Conservation (phyloP, 345 rosid genomes). For the Hibiscus tridactylites region DNA sequence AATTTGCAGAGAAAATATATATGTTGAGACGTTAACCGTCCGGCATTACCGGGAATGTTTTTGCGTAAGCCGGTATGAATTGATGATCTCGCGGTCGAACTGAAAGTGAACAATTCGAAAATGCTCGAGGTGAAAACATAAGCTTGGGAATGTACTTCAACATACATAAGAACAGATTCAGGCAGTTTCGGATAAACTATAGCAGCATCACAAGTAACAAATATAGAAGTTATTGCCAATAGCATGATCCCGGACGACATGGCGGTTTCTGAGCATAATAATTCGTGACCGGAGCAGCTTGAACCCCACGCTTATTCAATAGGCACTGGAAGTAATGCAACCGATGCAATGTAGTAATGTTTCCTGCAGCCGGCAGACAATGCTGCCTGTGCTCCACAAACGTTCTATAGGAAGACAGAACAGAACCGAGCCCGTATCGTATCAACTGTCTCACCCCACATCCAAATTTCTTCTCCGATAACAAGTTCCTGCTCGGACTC, state of each 20-base stretch:
- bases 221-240: conserved; percentile 42
- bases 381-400: conserved; percentile 62
- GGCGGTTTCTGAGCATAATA: conserved; percentile 57
- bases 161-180: background rate
- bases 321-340: conserved; percentile 83
- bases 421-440: background rate
- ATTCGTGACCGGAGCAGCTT: conserved; percentile 72
- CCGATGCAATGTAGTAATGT: conserved; percentile 54
- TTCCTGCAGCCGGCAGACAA: conserved; percentile 27
- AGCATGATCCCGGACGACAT: conserved; percentile 69
- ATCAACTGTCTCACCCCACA: conserved; percentile 90
- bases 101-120: too few species aligned
- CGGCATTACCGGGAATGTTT: too few species aligned
- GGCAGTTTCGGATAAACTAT: background rate
- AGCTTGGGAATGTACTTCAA: background rate
- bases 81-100: background rate
- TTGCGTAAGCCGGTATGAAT: too few species aligned
- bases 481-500: conserved; percentile 57
- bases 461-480: conserved; percentile 92
- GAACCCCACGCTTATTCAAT: conserved; percentile 66
- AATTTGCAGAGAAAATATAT: too few species aligned
- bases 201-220: background rate
- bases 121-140: too few species aligned
- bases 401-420: conserved; percentile 37
- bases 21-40: too few species aligned